These are phyloP conservation scores for Neostapfia colusana DNA, from an alignment of 176 grass and related monocot genomes.

Conservation along the genomic window DNA sequence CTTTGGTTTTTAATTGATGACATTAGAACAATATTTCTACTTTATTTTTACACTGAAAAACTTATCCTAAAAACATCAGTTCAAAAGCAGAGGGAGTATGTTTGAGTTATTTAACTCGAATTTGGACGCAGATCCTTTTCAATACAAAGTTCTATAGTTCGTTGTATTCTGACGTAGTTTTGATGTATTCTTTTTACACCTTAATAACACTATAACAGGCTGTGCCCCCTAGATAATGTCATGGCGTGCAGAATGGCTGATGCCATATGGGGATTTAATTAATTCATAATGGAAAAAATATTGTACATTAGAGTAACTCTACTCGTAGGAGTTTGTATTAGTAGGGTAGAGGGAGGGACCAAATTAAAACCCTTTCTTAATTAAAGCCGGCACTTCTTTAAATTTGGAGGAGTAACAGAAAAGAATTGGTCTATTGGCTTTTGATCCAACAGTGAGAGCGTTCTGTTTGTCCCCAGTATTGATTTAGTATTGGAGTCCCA, in stretches of 20 bases:
- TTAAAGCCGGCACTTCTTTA: conserved; percentile 7
- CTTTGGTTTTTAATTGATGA: too few relatives aligned
- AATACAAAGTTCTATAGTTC: neutral
- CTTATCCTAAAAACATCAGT: too few relatives aligned
- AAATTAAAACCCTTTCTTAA: neutral
- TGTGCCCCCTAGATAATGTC: neutral
- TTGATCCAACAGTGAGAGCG: conserved; percentile 29
- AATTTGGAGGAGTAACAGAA: conserved; percentile 27
- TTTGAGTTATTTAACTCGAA: too few relatives aligned
- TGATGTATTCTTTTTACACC: neutral
- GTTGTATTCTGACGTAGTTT: neutral
- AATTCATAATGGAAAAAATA: neutral
- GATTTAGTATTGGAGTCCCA: conserved; percentile 25
- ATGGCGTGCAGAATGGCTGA: conserved; percentile 4
- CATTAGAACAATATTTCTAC: too few relatives aligned
- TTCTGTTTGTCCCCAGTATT: conserved; percentile 32
- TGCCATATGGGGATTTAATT: neutral
- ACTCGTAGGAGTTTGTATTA: conserved; percentile 3
- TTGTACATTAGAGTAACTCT: too few relatives aligned
- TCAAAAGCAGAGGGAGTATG: too few relatives aligned
- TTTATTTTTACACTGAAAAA: too few relatives aligned
- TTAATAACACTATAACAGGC: too few relatives aligned
- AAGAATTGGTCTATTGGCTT: conserved; percentile 39
- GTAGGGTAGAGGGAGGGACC: conserved; percentile 5
- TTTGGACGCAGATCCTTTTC: neutral